A percentile compares a stretch with the other conserved stretches of the same genome.
These are phyloP conservation scores for Cladobotryum protrusum DNA, from an alignment of 2,329 filamentous ascomycete species.

Conservation along the genomic window DNA sequence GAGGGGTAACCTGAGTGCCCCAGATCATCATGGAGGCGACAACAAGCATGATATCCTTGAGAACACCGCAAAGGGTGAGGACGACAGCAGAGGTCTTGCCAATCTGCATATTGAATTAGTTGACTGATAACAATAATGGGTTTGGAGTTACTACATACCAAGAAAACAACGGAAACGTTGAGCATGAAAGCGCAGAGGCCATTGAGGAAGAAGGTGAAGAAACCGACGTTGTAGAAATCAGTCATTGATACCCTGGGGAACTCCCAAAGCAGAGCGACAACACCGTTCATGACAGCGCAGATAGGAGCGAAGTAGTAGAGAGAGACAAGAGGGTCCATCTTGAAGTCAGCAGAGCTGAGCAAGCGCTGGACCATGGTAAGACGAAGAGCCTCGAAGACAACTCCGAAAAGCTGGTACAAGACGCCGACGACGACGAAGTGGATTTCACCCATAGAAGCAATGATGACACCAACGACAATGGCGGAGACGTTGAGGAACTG, in stretches of 20 bases:
- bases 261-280: slow-evolving; percentile 68
- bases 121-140: neutral
- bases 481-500: slow-evolving; percentile 88
- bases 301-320: slow-evolving; percentile 87
- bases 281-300: slow-evolving; percentile 74
- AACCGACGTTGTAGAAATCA: slow-evolving; percentile 67
- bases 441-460: slow-evolving; percentile 93
- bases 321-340: slow-evolving; percentile 86
- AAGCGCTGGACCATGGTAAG: slow-evolving; percentile 80
- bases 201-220: slow-evolving; percentile 67
- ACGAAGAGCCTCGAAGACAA: slow-evolving; percentile 75
- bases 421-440: slow-evolving; percentile 80
- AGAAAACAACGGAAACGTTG: slow-evolving; percentile 79
- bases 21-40: slow-evolving; percentile 75
- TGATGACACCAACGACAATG: slow-evolving; percentile 90
- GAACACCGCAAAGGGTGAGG: slow-evolving; percentile 78
- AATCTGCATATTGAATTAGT: slow-evolving; percentile 52
- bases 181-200: slow-evolving; percentile 73
- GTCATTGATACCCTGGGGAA: slow-evolving; percentile 61
- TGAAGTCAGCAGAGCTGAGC: slow-evolving; percentile 76
- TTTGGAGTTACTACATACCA: slow-evolving; percentile 51
- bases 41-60: slow-evolving; percentile 83
- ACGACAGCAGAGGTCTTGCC: slow-evolving; percentile 83
- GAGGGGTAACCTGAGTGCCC: slow-evolving; percentile 64
- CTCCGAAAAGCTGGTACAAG: slow-evolving; percentile 70